Evolutionary conservation across 2,329 filamentous ascomycete species (phyloP), one percentile per base, ranked within the genome.

Genomic region (Fusarium sp.): DNA sequence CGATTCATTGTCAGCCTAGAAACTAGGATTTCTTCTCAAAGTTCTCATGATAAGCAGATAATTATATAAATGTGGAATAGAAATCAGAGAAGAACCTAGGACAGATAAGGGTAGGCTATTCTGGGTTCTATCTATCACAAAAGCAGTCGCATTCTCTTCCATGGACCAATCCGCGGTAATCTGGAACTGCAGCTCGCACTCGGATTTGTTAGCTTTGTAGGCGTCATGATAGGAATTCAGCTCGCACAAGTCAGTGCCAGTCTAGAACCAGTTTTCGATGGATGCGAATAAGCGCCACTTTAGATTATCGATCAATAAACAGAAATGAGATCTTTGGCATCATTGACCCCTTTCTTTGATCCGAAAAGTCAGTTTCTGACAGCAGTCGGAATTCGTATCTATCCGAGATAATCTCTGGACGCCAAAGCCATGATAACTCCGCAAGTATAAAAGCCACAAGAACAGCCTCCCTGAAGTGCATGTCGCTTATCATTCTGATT

Each of bases 191-290:
- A 18, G 41, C 32, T 67, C 63, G 56, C 63, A 67, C 51, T 67
- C 64, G 64, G 45, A 12, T 53, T 67, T 47, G 42, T 28, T 48
- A 30, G 30, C 34, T 25, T 51, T 65, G 45, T 46, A 61, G 25
- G 55, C 55, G 65, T 68, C 66, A 69, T 68, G 59, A 60, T 23
- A 28, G 54, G 64, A 53, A 65, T 64, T 68, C 59, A 53, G 49
- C 20, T 55, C 13, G 6, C 20, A 21, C 47, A 68, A 66, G 21
- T 45, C 34, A 30, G 48, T 21, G 18, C 40, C 56, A 66, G 18
- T 34, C 55, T 27, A 47, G 41, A 40, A 53, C n/a, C 46, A 48
- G 34, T 30, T 21, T 23, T 43, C 42, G 56, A 56, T 48, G n/a
- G 32, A 37, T 34, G 47, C 32, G 51, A 21, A 20, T 34, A 45